phyloP scores from a whole-genome alignment of 192 early-diverging fungal genomes.

The Mortierella antarctica region DNA sequence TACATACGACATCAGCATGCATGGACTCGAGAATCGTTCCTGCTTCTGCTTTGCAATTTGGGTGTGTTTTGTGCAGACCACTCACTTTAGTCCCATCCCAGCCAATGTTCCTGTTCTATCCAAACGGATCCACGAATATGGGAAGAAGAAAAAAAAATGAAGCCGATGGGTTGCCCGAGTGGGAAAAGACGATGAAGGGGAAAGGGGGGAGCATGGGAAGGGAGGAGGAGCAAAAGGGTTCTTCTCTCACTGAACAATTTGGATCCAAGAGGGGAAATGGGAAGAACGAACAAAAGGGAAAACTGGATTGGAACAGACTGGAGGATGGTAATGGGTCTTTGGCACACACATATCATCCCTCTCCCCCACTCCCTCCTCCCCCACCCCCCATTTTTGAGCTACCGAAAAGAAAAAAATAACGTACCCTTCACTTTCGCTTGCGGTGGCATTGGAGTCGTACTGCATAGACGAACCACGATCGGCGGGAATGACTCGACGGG shows the following conservation, averaged over 20 bases:
- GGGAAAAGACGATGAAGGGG: neutral
- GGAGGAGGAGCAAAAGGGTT: neutral
- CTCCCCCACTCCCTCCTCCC: too few relatives aligned
- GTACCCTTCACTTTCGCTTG: conserved; percentile 43
- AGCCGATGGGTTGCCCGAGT: neutral
- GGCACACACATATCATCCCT: too few relatives aligned
- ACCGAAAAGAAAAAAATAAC: conserved; percentile 13
- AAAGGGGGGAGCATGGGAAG: conserved; percentile 8
- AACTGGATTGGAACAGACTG: neutral
- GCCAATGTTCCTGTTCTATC: neutral
- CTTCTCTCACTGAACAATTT: conserved; percentile 3
- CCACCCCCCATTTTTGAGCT: too few relatives aligned
- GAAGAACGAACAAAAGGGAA: conserved; percentile 12
- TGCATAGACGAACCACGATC: neutral
- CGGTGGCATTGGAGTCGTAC: conserved; percentile 24
- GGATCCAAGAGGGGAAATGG: conserved; percentile 19
- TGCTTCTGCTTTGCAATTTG: conserved; percentile 7
- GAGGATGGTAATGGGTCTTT: too few relatives aligned
- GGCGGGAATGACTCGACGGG: conserved; percentile 10
- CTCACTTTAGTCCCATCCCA: neutral
- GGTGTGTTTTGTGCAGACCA: neutral
- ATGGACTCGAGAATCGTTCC: conserved; percentile 30
- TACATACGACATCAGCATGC: conserved; percentile 23
- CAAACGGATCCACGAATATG: neutral
- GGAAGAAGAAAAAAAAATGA: neutral